A percentile compares a stretch with the other conserved stretches of the same genome.
These are phyloP conservation scores for Acacia concinna DNA, from an alignment of 331 rosid genomes.

Conservation along the genomic window DNA sequence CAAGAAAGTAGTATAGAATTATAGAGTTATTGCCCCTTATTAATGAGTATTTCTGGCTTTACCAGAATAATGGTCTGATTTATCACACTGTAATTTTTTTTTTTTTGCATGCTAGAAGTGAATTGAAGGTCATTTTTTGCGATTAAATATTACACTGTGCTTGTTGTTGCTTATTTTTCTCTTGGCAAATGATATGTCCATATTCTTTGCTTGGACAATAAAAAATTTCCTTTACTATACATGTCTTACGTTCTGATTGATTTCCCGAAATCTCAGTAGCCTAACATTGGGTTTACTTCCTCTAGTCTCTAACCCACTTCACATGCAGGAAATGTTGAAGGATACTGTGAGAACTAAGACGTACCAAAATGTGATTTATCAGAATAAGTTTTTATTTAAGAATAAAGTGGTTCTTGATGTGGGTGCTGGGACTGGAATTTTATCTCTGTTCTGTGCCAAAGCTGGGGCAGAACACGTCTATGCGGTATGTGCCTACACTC, in stretches of 20 bases:
- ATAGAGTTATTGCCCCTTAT: not conserved
- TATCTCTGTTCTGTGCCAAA: slow-evolving; percentile 93
- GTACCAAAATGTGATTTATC: slow-evolving; percentile 93
- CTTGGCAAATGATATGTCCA: not conserved
- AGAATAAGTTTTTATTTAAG: slow-evolving; percentile 79
- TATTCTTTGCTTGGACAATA: not conserved
- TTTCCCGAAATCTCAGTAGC: not conserved
- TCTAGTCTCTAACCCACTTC: slow-evolving; percentile 20
- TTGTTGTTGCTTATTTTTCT: not conserved
- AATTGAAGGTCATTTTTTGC: not conserved
- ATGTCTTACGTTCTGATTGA: too few species aligned
- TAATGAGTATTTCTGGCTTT: not conserved
- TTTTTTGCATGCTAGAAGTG: not conserved
- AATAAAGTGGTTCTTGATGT: slow-evolving; percentile 94
- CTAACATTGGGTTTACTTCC: not conserved
- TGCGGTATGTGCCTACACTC: slow-evolving; percentile 56
- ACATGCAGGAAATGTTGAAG: slow-evolving; percentile 93
- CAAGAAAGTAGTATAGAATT: not conserved
- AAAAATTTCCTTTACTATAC: too few species aligned
- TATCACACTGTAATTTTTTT: not conserved
- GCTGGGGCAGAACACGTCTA: slow-evolving; percentile 96
- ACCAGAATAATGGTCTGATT: not conserved
- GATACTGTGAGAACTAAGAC: slow-evolving; percentile 93
- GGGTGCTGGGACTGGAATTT: slow-evolving; percentile 98
- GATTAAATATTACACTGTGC: not conserved